Base-by-base conservation (phyloP, 2,329 filamentous ascomycete genomes). In the Emmonsia crescens region DNA sequence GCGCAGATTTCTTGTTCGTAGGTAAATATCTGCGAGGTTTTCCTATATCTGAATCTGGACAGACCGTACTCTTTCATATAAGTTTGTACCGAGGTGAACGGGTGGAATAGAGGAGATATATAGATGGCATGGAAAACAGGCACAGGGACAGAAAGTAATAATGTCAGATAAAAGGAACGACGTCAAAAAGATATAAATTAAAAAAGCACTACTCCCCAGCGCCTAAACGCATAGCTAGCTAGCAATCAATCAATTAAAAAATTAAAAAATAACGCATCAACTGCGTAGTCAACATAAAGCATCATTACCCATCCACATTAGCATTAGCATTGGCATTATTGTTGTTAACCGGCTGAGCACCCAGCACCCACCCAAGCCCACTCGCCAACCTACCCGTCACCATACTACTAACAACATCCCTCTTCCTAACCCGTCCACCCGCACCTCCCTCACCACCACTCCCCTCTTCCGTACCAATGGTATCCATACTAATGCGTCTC, bases 311-410 rank as follows among this genome's bases (percentile, higher is more conserved):
- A 57, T 40, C 33, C 54, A 57, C 21, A 42, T 29, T 16, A 19
- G 54, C 33, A 29, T 27, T 57, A 24, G 33, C 36, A 49, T 24
- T 24, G n/a, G n/a, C 46, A 44, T 58, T 56, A 48, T 64, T 71
- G 63, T 69, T 69, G 68, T 74, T 72, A 54, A 77, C 73, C 16
- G 77, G 76, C 63, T 78, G 76, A 60, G 77, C 78, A 71, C 85
- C 85, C 60, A 87, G 70, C 61, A 87, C 82, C 85, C 85, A 87
- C 9, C 85, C 85, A 68, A 87, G 76, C 10, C 85, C 85, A 69
- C 79, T 84, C 8, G 82, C 83, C 68, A 87, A 71, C 6, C 83
- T 83, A 2, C 83, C 83, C 14, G 82, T 85, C 5, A 86, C 84
- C 72, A 84, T 84, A 73, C 80, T 86, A 62, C 83, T 83, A 56